Evolutionary conservation across 768 basidiomycete species (phyloP).

Genomic region (Agrocybe praecox): DNA sequence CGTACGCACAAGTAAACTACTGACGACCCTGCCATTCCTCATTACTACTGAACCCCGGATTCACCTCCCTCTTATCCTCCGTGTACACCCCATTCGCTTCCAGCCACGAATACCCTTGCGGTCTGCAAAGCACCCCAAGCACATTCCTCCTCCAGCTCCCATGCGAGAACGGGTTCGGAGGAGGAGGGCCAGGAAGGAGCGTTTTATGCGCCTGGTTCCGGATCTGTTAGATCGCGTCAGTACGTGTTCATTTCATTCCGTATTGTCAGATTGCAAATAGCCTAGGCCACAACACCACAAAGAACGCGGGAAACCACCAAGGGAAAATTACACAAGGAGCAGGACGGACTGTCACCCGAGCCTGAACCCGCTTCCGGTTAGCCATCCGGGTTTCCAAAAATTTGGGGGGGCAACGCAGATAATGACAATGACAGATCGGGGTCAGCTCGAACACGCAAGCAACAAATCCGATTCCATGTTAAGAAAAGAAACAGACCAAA

Average conservation of each 20-base stretch:
- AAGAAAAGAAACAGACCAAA: too few relatives aligned
- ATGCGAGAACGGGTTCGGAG: conserved; percentile 88
- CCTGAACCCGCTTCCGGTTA: not conserved
- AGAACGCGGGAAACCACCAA: not conserved
- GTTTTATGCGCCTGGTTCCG: conserved; percentile 82
- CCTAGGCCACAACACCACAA: too few relatives aligned
- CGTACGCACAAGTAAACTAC: too few relatives aligned
- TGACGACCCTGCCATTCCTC: not conserved
- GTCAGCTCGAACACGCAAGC: not conserved
- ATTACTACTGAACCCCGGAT: conserved; percentile 55
- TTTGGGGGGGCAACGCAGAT: conserved; percentile 12
- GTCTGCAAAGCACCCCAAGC: conserved; percentile 76
- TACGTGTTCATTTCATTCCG: not conserved
- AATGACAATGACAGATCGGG: conserved; percentile 20
- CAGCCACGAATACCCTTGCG: conserved; percentile 81
- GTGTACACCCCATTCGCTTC: conserved; percentile 59
- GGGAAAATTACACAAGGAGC: not conserved
- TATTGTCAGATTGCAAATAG: not conserved
- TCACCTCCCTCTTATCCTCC: conserved; percentile 74
- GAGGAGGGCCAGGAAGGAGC: conserved; percentile 62
- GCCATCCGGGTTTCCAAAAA: not conserved
- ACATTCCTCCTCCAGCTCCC: conserved; percentile 77
- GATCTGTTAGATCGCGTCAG: conserved; percentile 49
- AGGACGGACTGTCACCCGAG: too few relatives aligned
- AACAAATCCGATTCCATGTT: too few relatives aligned